Percentiles rank a stretch among this genome's conserved stretches.
Evolutionary conservation across 495 filamentous ascomycete genomes (phyloP).

Genomic region (Daldinia grandis): DNA sequence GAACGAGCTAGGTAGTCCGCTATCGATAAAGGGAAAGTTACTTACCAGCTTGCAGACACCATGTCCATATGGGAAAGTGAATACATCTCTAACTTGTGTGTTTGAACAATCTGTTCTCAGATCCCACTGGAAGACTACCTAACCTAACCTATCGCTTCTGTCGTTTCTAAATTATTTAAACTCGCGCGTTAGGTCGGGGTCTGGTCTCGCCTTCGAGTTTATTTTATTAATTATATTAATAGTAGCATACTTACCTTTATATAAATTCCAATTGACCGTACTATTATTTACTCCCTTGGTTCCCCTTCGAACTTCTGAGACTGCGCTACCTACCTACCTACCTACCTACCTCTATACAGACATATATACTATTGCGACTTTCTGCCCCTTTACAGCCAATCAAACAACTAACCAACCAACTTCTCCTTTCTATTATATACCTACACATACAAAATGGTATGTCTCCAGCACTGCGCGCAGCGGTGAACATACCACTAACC

Average conservation of each 20-base stretch:
- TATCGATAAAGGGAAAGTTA: conserved; percentile 32
- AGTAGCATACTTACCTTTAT: neutral
- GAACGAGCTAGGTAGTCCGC: neutral
- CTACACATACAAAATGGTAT: conserved; percentile 34
- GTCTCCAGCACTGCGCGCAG: neutral
- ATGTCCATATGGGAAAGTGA: conserved; percentile 37
- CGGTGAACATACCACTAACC: neutral
- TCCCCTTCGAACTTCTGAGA: conserved; percentile 1
- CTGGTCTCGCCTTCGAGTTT: conserved; percentile 21
- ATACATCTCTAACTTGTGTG: conserved; percentile 37
- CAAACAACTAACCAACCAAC: neutral
- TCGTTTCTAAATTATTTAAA: conserved; percentile 24
- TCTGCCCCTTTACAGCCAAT: neutral
- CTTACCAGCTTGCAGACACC: conserved; percentile 29
- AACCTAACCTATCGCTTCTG: conserved; percentile 6
- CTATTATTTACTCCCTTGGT: neutral
- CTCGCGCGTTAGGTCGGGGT: conserved; percentile 14
- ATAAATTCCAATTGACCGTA: conserved; percentile 2
- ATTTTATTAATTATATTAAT: conserved; percentile 26
- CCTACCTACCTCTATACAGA: too few species aligned
- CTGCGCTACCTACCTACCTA: neutral
- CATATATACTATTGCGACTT: neutral
- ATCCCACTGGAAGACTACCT: conserved; percentile 29
- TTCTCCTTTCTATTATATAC: neutral
- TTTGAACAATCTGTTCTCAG: conserved; percentile 40